Evolutionary conservation across 805 yeast species (phyloP).

Genomic region (Candida rishiriensis): DNA sequence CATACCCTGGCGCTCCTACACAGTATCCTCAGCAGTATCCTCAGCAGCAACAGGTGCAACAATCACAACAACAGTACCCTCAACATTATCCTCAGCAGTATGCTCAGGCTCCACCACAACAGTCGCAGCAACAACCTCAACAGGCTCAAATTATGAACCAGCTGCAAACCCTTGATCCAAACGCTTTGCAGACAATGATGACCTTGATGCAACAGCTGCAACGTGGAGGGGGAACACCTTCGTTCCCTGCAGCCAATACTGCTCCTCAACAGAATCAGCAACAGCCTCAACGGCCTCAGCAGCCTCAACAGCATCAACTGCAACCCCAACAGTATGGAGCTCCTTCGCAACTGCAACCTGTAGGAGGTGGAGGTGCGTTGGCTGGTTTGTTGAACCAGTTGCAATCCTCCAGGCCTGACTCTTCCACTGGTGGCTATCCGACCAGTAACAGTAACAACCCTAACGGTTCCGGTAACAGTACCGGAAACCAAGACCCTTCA

Average conservation of each 20-base stretch:
- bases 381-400: slow-evolving; percentile 20
- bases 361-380: slow-evolving; percentile 5
- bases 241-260: slow-evolving; percentile 8
- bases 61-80: slow-evolving; percentile 13
- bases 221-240: slow-evolving; percentile 5
- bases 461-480: slow-evolving; percentile 9
- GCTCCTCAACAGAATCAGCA: slow-evolving; percentile 2
- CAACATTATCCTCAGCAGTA: slow-evolving; percentile 9
- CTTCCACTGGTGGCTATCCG: slow-evolving; percentile 8
- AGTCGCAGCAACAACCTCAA: slow-evolving; percentile 6
- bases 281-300: slow-evolving; percentile 6
- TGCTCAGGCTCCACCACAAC: slow-evolving; percentile 3
- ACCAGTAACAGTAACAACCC: slow-evolving; percentile 11
- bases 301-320: slow-evolving; percentile 11
- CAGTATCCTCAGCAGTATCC: slow-evolving; percentile 5
- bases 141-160: slow-evolving; percentile 19
- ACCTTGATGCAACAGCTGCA: slow-evolving; percentile 26
- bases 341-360: slow-evolving; percentile 6
- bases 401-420: slow-evolving; percentile 19
- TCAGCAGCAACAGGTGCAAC: slow-evolving; percentile 3
- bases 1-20: slow-evolving; percentile 1
- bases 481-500: slow-evolving; percentile 25
- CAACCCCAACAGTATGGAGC: background rate
- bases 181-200: slow-evolving; percentile 29
- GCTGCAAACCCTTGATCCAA: slow-evolving; percentile 28